phyloP scores from a whole-genome alignment of 441 rosid species.

The Mallotus japonicus region DNA sequence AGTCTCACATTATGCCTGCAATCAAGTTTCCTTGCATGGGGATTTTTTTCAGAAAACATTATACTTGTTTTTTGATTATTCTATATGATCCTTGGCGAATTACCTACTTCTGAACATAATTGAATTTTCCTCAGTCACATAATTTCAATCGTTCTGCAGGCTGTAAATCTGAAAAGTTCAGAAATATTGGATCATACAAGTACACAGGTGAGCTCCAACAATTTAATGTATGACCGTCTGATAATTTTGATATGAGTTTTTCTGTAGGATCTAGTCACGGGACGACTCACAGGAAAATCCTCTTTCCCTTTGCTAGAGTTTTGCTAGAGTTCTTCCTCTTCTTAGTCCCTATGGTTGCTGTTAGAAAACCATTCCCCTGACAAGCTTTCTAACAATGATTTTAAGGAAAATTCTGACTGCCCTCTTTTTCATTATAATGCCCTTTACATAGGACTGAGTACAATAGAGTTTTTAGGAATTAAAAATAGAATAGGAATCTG shows the following conservation, averaged over 20 bases:
- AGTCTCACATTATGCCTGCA: background rate
- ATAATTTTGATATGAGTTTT: background rate
- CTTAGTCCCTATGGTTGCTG: no score
- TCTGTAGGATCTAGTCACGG: no score
- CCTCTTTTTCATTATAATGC: no score
- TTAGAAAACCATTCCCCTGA: no score
- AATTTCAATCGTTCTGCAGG: conserved; percentile 61
- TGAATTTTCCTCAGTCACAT: conserved; percentile 28
- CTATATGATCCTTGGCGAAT: background rate
- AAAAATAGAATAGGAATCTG: no score
- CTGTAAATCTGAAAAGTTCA: conserved; percentile 85
- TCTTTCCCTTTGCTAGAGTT: no score
- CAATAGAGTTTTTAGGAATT: no score
- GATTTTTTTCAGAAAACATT: conserved; percentile 1
- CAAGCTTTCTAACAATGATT: no score
- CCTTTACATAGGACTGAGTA: no score
- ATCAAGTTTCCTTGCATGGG: background rate
- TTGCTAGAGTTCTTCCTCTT: no score
- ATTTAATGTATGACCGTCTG: conserved; percentile 7
- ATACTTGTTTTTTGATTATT: background rate
- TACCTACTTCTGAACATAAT: background rate
- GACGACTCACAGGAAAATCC: no score
- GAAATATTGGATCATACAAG: conserved; percentile 66
- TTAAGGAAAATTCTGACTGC: no score
- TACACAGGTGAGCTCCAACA: conserved; percentile 55